Evolutionary conservation across 139 green algal species (phyloP).

Genomic region (Spirogloea muscicola): DNA sequence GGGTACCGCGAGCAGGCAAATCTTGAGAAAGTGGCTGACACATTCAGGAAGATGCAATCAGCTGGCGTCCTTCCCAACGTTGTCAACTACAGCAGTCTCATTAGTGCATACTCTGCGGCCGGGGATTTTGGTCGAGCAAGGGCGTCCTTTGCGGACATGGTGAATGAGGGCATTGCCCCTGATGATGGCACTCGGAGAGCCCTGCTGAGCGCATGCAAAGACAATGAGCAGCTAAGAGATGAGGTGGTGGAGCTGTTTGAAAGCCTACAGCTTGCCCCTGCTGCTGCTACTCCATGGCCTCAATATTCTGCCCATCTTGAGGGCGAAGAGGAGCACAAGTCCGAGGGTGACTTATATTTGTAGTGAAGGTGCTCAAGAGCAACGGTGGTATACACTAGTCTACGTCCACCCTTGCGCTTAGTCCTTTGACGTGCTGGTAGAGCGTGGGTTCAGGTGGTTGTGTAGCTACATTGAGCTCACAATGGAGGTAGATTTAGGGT

Average conservation of each 20-base stretch:
- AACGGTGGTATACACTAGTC: too few relatives aligned
- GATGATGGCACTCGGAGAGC: neutral
- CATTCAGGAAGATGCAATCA: neutral
- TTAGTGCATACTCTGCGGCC: neutral
- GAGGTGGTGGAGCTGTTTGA: neutral
- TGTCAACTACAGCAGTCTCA: neutral
- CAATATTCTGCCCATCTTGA: too few relatives aligned
- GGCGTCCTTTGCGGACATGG: constrained; percentile 2
- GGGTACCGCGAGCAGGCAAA: constrained; percentile 1
- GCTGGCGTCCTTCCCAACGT: neutral
- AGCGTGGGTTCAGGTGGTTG: too few relatives aligned
- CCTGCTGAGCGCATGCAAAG: constrained; percentile 14
- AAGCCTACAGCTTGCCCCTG: too few relatives aligned
- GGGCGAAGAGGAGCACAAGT: too few relatives aligned
- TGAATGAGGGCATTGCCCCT: neutral
- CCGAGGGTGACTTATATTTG: too few relatives aligned
- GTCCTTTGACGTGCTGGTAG: too few relatives aligned
- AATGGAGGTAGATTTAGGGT: too few relatives aligned
- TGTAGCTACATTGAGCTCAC: too few relatives aligned
- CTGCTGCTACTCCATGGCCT: too few relatives aligned
- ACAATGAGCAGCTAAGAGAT: neutral
- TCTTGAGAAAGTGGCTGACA: neutral
- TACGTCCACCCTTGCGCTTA: too few relatives aligned
- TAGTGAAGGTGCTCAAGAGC: too few relatives aligned
- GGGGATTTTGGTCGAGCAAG: constrained; percentile 12